Base-by-base conservation (phyloP, 2,329 filamentous ascomycete species). In the Arthrinium phaeospermum region DNA sequence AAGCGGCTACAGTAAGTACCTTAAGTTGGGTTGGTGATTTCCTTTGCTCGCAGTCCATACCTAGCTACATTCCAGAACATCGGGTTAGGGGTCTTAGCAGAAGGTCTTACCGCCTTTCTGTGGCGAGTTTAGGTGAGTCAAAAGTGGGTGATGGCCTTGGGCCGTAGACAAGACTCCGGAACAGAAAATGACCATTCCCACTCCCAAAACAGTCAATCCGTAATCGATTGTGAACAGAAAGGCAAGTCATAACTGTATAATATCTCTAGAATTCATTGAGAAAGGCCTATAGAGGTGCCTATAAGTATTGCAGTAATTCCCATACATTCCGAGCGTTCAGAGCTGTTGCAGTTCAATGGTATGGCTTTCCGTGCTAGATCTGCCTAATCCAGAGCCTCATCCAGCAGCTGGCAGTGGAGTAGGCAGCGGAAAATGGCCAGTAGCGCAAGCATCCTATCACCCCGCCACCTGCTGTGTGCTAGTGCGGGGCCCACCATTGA, bases 91-190 rank as follows among this genome's bases (percentile, higher is more conserved):
- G 24, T 34, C 34, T 61, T 61, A 41, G 27, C 27, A 30, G 27
- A 30, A 4, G 27, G 27, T 30, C 34, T 61, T 61, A 41, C 22
- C 34, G 57, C 19, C 34, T 64, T 4, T 16, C 3, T 13, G 57
- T 64, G 57, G 57, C 57, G 22, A 64, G 57, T 41, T 64, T 13
- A 64, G 34, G 34, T 64, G 57, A 64, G 57, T 64, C 57, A 64
- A 41, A 41, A 10, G 57, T 64, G 57, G 57, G 57, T 34, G 22
- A 64, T 14, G 34, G 7, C 4, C 30, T 57, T 34, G 46, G 46
- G 19, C 46, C 19, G 46, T 49, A 49, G 46, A n/a, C 46, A 10
- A 49, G 46, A 49, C 46, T 49, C 46, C 22, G 46, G 46, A 49
- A 49, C 46, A 8, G 22, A 10, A 4, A 49, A 49, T 49, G 22